phyloP scores from a whole-genome alignment of 78 protist genomes.

The Dictyostelium firmibasis region DNA sequence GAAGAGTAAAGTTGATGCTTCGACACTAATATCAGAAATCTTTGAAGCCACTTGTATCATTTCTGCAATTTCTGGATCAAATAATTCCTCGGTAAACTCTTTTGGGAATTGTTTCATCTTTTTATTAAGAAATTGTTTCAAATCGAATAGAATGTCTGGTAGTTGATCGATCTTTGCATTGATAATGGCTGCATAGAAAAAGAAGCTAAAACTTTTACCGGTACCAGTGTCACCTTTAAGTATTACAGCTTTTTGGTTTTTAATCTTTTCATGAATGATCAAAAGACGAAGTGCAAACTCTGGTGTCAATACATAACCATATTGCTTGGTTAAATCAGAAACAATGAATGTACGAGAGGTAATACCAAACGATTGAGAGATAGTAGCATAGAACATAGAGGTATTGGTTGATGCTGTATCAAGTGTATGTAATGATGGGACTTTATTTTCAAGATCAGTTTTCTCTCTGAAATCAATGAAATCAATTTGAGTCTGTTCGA shows the following conservation, averaged over 20 bases:
- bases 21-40: neutral
- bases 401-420: neutral
- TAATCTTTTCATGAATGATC: conserved; percentile 47
- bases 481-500: neutral
- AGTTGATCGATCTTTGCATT: conserved; percentile 34
- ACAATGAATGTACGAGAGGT: neutral
- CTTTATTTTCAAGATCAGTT: neutral
- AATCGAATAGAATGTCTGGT: conserved; percentile 41
- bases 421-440: neutral
- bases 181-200: conserved; percentile 41
- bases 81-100: neutral
- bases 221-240: conserved; percentile 80
- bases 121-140: neutral
- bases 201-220: conserved; percentile 60
- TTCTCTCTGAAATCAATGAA: neutral
- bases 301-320: conserved; percentile 59
- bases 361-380: conserved; percentile 32
- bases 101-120: neutral
- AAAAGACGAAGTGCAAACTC: conserved; percentile 50
- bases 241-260: conserved; percentile 14
- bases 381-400: neutral
- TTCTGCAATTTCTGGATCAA: neutral
- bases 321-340: neutral
- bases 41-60: neutral
- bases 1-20: neutral